Evolutionary conservation across 805 yeast species (phyloP).

Genomic region (Candida koratica): DNA sequence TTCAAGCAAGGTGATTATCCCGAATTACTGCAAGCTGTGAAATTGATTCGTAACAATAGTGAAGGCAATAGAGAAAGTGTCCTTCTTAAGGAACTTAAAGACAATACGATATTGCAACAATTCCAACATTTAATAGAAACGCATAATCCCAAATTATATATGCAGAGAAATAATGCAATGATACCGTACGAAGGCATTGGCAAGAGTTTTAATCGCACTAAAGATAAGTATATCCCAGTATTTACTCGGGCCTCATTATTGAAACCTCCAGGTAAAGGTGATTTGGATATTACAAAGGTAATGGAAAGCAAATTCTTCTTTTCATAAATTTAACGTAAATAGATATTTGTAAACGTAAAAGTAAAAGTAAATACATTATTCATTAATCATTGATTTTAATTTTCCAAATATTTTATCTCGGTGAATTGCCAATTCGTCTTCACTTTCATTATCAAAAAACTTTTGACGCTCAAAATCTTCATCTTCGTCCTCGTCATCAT

Average conservation of each 20-base stretch:
- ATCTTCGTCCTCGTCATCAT: conserved; percentile 43
- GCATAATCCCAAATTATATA: conserved; percentile 23
- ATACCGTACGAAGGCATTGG: conserved; percentile 6
- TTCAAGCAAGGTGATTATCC: conserved; percentile 16
- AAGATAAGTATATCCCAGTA: conserved; percentile 21
- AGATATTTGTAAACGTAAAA: background rate
- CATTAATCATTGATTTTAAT: conserved; percentile 53
- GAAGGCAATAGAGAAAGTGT: background rate
- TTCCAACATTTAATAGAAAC: conserved; percentile 15
- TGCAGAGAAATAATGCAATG: conserved; percentile 8
- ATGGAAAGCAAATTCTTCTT: conserved; percentile 34
- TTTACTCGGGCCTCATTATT: conserved; percentile 29
- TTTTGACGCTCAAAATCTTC: conserved; percentile 39
- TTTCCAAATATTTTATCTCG: conserved; percentile 59
- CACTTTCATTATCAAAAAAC: conserved; percentile 55
- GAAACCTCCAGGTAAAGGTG: conserved; percentile 29
- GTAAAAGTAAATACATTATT: conserved; percentile 20
- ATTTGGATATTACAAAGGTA: conserved; percentile 29
- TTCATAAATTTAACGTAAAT: conserved; percentile 19
- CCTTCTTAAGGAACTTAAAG: conserved; percentile 10
- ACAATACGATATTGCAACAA: conserved; percentile 11
- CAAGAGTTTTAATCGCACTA: background rate
- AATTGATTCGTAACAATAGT: background rate
- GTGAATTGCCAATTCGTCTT: conserved; percentile 59
- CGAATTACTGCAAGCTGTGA: conserved; percentile 8